Evolutionary conservation across 1,284 basidiomycete species (phyloP), one percentile per base, ranked within the genome.

Genomic region (Ceratobasidium sp.): DNA sequence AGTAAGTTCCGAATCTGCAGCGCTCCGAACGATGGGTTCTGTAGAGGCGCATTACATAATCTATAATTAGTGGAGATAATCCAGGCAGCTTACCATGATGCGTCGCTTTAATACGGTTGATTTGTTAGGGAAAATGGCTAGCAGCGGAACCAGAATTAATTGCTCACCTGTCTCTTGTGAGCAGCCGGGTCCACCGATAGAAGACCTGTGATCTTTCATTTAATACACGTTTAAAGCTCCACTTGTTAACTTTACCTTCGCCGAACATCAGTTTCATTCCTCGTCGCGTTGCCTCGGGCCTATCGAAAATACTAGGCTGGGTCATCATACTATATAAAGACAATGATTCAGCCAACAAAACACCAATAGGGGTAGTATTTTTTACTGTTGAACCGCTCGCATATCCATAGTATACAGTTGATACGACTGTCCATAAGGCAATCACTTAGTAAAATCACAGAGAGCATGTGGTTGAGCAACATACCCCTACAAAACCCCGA

Each of bases 21-120:
- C 4, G 76, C 61, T 56, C 80, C 77, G 55, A 80, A 80, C 33
- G 79, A 68, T 1, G 80, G 80, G 23, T 75, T 80, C 78, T 79
- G 20, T 26, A 18, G 33, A 33, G 33, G 33, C 33, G 33, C 33
- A 2, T 33, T 33, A 33, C 1, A 33, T 33, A 33, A 33, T 4
- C 33, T 33, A 33, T 33, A 4, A 33, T 33, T 4, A 33, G 4
- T 4, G 1, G 33, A 18, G 20, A 4, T 23, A 44, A 10, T n/a
- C 3, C 44, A 33, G 33, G 4, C 4, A 9, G 6, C 66, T 23
- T 46, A 79, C 78, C 78, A 80, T 77, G 51, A 80, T 78, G 13
- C 73, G 69, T 46, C 80, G 78, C 76, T 80, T 56, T 4, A 6
- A 10, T 33, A 33, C 4, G 26, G 13, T 33, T 33, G 61, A 64